Percentiles rank a stretch among this genome's conserved stretches.
Evolutionary conservation across 2,329 filamentous ascomycete genomes (phyloP).

Genomic region (Paecilomyces sp.): DNA sequence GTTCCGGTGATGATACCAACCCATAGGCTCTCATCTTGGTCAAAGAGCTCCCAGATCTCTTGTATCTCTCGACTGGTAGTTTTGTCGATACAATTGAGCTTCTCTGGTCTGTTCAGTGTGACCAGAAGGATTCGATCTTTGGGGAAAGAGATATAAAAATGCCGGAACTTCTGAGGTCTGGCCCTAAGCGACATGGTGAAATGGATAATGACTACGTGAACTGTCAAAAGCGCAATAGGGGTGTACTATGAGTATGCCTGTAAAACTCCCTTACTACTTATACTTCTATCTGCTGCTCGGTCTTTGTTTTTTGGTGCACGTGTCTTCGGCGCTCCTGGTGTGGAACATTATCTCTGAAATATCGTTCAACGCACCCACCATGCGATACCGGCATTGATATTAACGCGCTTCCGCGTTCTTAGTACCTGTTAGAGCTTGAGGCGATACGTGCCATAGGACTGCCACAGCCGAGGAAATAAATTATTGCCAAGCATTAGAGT

Average conservation of each 20-base stretch:
- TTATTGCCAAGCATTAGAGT: no score
- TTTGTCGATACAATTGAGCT: conserved; percentile 35
- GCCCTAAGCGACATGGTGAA: conserved; percentile 17
- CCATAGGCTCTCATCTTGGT: conserved; percentile 51
- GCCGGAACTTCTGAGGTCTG: conserved; percentile 7
- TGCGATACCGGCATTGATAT: no score
- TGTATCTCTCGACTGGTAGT: conserved; percentile 36
- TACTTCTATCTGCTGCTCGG: not conserved
- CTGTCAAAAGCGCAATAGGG: not conserved
- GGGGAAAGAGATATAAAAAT: conserved; percentile 30
- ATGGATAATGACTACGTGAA: not conserved
- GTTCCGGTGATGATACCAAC: conserved; percentile 57
- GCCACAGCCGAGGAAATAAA: no score
- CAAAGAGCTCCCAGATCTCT: conserved; percentile 53
- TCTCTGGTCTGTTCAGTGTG: conserved; percentile 34
- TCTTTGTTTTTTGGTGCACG: no score
- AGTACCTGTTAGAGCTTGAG: no score
- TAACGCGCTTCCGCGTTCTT: no score
- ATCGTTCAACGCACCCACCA: no score
- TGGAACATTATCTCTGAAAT: no score
- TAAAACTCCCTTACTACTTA: not conserved
- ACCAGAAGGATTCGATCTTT: conserved; percentile 34
- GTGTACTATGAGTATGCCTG: not conserved
- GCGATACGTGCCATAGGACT: no score
- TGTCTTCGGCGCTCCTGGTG: no score